These are phyloP conservation scores for Leccinum griseonigrum DNA, from an alignment of 1,284 basidiomycete species.

Conservation along the genomic window DNA sequence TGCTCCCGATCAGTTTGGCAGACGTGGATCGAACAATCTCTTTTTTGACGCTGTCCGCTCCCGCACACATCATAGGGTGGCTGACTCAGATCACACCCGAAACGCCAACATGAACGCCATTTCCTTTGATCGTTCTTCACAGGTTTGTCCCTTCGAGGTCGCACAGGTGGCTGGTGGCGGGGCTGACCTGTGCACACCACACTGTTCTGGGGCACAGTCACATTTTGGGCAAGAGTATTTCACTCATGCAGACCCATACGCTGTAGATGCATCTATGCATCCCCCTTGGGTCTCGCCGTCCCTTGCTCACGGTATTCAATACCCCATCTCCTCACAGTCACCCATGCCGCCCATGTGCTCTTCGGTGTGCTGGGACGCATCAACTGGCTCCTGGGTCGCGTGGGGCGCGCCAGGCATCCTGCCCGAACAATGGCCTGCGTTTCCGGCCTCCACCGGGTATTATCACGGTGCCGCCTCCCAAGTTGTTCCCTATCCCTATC, in stretches of 20 bases:
- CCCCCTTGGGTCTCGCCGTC: conserved; percentile 31
- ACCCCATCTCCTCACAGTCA: conserved; percentile 30
- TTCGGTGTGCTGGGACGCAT: conserved; percentile 30
- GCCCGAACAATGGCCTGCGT: conserved; percentile 31
- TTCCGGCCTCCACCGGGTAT: conserved; percentile 27
- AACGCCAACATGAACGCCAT: conserved; percentile 21
- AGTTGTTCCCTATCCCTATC: conserved; percentile 27
- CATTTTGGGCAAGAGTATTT: conserved; percentile 29
- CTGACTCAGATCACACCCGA: conserved; percentile 23
- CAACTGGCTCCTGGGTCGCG: conserved; percentile 30
- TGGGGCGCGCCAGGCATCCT: conserved; percentile 29
- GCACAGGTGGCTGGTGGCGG: conserved; percentile 24
- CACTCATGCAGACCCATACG: conserved; percentile 23
- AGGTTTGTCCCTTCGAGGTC: conserved; percentile 22
- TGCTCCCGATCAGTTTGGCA: conserved; percentile 27
- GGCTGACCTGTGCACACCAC: conserved; percentile 28
- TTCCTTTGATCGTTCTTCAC: conserved; percentile 23
- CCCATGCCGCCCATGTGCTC: conserved; percentile 29
- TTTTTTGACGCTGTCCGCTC: conserved; percentile 33
- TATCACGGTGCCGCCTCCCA: conserved; percentile 28
- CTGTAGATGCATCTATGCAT: conserved; percentile 23
- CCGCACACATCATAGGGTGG: conserved; percentile 27
- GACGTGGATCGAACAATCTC: conserved; percentile 33
- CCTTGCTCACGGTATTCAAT: conserved; percentile 29
- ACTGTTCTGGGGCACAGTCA: conserved; percentile 25